These are phyloP conservation scores for Pseudogymnoascus sp. DNA, from an alignment of 2,329 filamentous ascomycete genomes.

Conservation along the genomic window DNA sequence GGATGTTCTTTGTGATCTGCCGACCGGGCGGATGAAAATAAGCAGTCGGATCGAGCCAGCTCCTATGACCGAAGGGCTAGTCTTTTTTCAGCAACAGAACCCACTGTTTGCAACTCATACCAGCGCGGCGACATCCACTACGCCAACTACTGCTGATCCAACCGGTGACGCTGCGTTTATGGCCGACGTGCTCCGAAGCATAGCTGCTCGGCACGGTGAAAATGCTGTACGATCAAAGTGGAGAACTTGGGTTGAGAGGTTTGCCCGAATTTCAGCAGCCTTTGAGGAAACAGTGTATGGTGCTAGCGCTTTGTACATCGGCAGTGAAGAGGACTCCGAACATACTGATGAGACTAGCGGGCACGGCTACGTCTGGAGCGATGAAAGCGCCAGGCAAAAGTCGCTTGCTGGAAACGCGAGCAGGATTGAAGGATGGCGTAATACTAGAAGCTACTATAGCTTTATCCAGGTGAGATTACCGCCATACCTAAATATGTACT, in stretches of 20 bases:
- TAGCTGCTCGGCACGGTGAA: conserved; percentile 79
- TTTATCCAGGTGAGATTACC: conserved; percentile 67
- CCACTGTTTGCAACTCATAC: conserved; percentile 45
- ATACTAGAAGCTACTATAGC: conserved; percentile 89
- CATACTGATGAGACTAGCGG: conserved; percentile 55
- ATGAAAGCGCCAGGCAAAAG: conserved; percentile 69
- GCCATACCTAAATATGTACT: neutral
- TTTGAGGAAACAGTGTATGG: conserved; percentile 97
- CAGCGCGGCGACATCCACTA: conserved; percentile 29
- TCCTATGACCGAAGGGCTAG: conserved; percentile 71
- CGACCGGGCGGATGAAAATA: conserved; percentile 89
- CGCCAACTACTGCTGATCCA: conserved; percentile 45
- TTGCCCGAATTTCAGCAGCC: conserved; percentile 82
- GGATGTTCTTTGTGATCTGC: conserved; percentile 91
- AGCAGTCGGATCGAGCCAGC: conserved; percentile 78
- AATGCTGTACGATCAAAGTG: conserved; percentile 86
- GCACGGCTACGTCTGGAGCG: conserved; percentile 92
- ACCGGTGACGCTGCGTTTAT: conserved; percentile 89
- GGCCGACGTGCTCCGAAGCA: conserved; percentile 73
- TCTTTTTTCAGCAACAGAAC: conserved; percentile 81
- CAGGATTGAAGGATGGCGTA: conserved; percentile 93
- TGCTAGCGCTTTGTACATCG: conserved; percentile 79
- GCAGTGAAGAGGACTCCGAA: conserved; percentile 60
- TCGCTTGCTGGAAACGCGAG: conserved; percentile 89
- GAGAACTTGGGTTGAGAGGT: conserved; percentile 89